Evolutionary conservation across 169 alveolate species (phyloP), one percentile per base, ranked within the genome.

Genomic region (Plasmodium relictum): DNA sequence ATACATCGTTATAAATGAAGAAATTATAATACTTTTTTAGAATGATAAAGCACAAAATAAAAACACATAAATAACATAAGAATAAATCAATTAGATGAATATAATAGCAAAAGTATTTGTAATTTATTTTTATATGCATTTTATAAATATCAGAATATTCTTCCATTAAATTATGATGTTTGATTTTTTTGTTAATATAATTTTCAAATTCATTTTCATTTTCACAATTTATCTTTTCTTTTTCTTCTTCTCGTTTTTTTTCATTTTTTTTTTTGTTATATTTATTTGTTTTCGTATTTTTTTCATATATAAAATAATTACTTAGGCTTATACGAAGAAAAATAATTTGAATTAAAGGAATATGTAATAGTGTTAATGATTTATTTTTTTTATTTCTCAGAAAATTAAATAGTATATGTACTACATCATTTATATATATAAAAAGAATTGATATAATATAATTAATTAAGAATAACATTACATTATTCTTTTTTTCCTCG

Each of bases 81-180:
- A 78, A 78, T 9, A 78, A 50, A 37, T 78, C 89, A 2, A 78
- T 39, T 26, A 78, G 24, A 44, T 78, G 89, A 10, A 78, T 78
- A 24, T 78, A 70, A 42, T 78, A 78, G 1, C 56, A 63, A 22
- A 78, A 78, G 24, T 63, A 78, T 65, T 78, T 78, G 8, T 26
- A 18, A 18, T 58, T 39, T 16, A 78, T 52, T 20, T 20, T 37
- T 6, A 63, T 52, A 41, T 52, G 44, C 58, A 78, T 56, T 10
- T 65, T 12, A n/a, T 50, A 9, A 44, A 48, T 26, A 70, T 70
- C 63, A 44, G 66, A 16, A 48, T 70, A 22, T 8, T 70, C 41
- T 18, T 70, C 63, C 24, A 20, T 20, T 14, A 18, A 45, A 14
- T 42, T 37, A 63, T 0, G 20, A 0, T 18, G 63, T 12, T 54